phyloP scores from a whole-genome alignment of 2,329 filamentous ascomycete genomes.

The Claviceps sp. region DNA sequence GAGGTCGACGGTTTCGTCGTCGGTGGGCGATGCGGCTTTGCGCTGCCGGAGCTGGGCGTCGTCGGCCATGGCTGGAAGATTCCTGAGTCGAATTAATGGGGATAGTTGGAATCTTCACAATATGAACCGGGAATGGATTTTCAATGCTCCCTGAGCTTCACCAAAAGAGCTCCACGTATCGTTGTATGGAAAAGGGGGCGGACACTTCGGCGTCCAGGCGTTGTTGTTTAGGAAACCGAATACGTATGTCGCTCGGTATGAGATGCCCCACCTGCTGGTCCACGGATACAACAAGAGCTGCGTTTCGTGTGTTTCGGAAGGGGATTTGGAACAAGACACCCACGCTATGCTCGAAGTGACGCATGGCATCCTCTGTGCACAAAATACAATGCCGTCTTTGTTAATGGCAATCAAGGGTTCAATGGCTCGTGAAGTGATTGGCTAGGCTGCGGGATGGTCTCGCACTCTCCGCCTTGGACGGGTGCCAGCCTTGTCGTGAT shows the following conservation, averaged over 20 bases:
- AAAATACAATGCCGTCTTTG: too few relatives aligned
- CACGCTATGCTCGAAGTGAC: too few relatives aligned
- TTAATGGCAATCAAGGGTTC: neutral
- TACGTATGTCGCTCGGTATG: too few relatives aligned
- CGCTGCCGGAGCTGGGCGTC: constrained; percentile 30
- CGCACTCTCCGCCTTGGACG: neutral
- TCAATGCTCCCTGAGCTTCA: neutral
- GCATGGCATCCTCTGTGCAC: too few relatives aligned
- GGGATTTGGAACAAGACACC: too few relatives aligned
- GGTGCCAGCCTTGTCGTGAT: neutral
- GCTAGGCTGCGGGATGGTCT: neutral
- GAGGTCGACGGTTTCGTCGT: constrained; percentile 9
- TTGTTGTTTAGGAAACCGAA: too few relatives aligned
- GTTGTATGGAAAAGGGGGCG: too few relatives aligned
- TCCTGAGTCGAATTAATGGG: neutral
- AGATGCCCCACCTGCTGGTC: too few relatives aligned
- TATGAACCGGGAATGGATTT: too few relatives aligned
- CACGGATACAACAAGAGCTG: too few relatives aligned
- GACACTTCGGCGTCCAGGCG: too few relatives aligned
- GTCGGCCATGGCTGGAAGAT: constrained; percentile 19
- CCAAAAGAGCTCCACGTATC: neutral
- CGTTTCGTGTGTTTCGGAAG: too few relatives aligned
- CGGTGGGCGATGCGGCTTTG: constrained; percentile 19
- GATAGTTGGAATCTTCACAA: neutral
- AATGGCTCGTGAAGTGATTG: neutral